Evolutionary conservation across 768 basidiomycete species (phyloP), one percentile per base, ranked within the genome.

Genomic region (Calocybe cyanea): DNA sequence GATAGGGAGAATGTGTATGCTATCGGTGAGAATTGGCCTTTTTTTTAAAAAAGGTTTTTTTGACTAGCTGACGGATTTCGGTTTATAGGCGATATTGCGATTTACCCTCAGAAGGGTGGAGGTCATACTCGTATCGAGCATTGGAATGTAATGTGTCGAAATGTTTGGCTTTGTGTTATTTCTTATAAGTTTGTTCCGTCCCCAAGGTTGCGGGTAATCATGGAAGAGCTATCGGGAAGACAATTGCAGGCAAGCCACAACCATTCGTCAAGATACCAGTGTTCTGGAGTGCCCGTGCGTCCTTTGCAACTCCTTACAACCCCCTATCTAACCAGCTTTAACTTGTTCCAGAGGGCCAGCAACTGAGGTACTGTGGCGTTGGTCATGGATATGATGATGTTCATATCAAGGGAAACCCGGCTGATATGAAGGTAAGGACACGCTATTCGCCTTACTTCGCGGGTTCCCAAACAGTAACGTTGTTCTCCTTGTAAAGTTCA

Each of bases 221-320:
- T 47, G 92, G 91, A 2, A 79, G 91, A 40, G 80, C 85, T 13
- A 84, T 87, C n/a, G 92, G 86, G 0, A 79, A 80, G 60, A 83
- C 76, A 7, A 90, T 95, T 53, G 73, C 84, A 43, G 83, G 72
- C 38, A 73, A 65, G 46, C 70, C 69, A 24, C 77, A 81, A 50
- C 78, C 83, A n/a, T 92, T 85, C 63, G 72, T 72, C 38, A 92
- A 92, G 66, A 68, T 88, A 9, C 90, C 91, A 0, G 67, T 92
- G 30, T 94, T 94, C 69, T 94, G 92, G 92, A 90, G 87, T 59
- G 87, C 89, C 17, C 86, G 86, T 87, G 58, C 45, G 85, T 77
- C 7, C 1, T 32, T n/a, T n/a, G 5, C 23, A 7, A 7, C 4
- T 13, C 14, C 6, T 34, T 2, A 3, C 19, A 34, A 14, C 13